Evolutionary conservation across 768 basidiomycete species (phyloP), one percentile per base, ranked within the genome.

Genomic region (Macrolepiota fuliginosa): DNA sequence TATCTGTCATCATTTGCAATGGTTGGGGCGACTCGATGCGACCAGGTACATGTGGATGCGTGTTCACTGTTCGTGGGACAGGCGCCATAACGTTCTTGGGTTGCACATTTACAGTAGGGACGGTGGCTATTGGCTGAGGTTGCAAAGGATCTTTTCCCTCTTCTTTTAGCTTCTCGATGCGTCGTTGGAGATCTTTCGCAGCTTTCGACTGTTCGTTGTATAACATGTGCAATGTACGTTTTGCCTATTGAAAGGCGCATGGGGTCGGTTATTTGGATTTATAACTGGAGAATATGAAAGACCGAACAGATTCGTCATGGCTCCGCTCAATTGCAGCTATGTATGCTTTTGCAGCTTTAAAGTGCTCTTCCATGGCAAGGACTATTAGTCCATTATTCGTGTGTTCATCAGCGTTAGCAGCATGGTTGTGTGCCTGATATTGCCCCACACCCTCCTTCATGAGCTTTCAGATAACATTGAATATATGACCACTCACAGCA

Each of bases 91-190:
- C 25, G 27, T 49, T 56, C 68, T 74, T 49, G 68, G 70, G 75
- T 47, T 70, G 71, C 13, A 74, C 64, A 51, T 66, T 56, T 27
- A 68, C 51, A 7, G 58, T 56, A 51, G 75, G 67, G 24, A 65
- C 68, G 64, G 63, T 64, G 42, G 79, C 77, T 49, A 77, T 61
- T 67, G 85, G 90, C 68, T 92, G 90, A 0, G 90, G 90, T 32
- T 89, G 70, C 7, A 81, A 72, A 0, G 92, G 92, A 67, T 94
- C 91, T 67, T 90, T 87, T 42, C 89, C 88, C 62, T 94, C 90
- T 64, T 87, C 84, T 47, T 81, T 83, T 39, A 92, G 77, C 66
- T 90, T 89, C 13, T 85, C 80, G 35, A 94, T 87, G 67, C 79
- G 86, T 54, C 90, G 77, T 66, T 90, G 84, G 0, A 92, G 76